phyloP scores from a whole-genome alignment of 257 asterid species.

The Mitragyna speciosa region DNA sequence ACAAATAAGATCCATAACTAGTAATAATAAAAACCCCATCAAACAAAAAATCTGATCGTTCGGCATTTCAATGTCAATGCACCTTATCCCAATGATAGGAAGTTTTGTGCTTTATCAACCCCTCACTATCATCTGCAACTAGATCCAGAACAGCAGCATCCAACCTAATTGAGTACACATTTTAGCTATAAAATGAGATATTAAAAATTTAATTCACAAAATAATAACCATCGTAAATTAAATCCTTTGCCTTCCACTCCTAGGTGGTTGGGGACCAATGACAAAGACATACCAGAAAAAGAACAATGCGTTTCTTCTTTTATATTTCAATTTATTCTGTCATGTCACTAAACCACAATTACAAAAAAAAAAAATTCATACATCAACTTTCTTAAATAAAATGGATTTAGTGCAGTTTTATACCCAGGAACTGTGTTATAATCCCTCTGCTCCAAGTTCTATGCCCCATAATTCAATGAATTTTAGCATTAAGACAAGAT shows the following conservation, averaged over 20 bases:
- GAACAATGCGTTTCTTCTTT: background rate
- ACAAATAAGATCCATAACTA: background rate
- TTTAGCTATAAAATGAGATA: background rate
- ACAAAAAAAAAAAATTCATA: too few species aligned
- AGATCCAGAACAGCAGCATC: slow-evolving; percentile 90
- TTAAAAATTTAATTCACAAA: background rate
- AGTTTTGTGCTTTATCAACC: slow-evolving; percentile 72
- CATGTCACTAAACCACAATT: background rate
- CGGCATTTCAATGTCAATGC: slow-evolving; percentile 15
- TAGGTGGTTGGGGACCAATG: background rate
- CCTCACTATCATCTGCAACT: slow-evolving; percentile 74
- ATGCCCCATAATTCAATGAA: background rate
- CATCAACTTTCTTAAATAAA: too few species aligned
- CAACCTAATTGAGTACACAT: slow-evolving; percentile 45
- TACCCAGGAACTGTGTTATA: background rate
- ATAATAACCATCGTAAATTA: background rate
- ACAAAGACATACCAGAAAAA: background rate
- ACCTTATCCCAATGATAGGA: slow-evolving; percentile 97
- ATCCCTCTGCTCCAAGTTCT: background rate
- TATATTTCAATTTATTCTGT: background rate
- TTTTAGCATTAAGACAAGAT: background rate
- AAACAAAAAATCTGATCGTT: background rate
- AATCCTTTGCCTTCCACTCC: background rate
- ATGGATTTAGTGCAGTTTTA: background rate
- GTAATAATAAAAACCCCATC: background rate